Evolutionary conservation across 2,329 filamentous ascomycete species (phyloP), one percentile per base, ranked within the genome.

Genomic region (Colletotrichum spaethianum): DNA sequence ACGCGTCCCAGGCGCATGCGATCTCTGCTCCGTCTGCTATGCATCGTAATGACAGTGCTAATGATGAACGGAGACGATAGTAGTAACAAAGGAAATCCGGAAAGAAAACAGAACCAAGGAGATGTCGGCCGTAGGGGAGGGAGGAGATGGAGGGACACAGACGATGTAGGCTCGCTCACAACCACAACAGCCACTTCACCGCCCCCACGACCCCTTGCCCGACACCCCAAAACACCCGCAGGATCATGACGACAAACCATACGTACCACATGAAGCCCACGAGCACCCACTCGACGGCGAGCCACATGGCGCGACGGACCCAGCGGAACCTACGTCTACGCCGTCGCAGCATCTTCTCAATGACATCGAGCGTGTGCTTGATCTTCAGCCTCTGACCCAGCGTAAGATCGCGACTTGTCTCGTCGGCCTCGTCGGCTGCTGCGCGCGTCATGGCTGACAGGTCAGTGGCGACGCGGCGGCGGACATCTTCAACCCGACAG

Each of bases 181-280:
- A 81, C 94, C 94, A 98, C 74, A 98, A 83, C 79, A 98, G 82
- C 96, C 96, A 98, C 78, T 88, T 87, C n/a, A 93, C 85, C 12
- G 89, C 87, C 14, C 85, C 83, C 61, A 90, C 84, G 0, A 90
- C 78, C 2, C 91, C 91, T 56, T 88, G 88, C 55, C 92, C 88
- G 1, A 93, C 76, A 14, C 91, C 91, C 72, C 91, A 84, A 44
- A 93, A 83, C 18, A 93, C 81, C 72, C 94, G 89, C 63, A 93
- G 85, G 31, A 96, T 86, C 80, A 95, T 93, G 31, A 98, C 95
- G 42, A 97, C 86, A 71, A 97, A 90, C 95, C 96, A 98, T 20
- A 97, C 92, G 82, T 93, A 94, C 95, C 96, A 98, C 91, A 98
- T 94, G 76, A 97, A 89, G 4, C 93, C 93, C 48, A 98, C 91